Conservation (phyloP, 495 filamentous ascomycete species). For the Lentithecium fluviatile region DNA sequence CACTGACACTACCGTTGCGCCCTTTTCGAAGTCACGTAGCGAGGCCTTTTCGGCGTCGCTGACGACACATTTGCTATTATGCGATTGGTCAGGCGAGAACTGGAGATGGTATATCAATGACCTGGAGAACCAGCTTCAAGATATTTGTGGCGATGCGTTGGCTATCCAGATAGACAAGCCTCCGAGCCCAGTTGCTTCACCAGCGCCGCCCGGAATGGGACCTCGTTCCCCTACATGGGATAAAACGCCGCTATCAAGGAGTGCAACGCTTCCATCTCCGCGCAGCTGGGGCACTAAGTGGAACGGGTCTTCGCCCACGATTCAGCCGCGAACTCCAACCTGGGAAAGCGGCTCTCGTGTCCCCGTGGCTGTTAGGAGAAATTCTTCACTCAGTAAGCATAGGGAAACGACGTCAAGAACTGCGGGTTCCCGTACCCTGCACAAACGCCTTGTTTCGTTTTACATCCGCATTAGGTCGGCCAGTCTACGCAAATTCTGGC, state of each 20-base stretch:
- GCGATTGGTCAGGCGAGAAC: slow-evolving; percentile 50
- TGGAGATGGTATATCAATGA: slow-evolving; percentile 51
- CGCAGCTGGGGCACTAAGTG: no score
- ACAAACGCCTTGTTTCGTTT: no score
- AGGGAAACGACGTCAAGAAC: no score
- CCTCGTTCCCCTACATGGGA: neutral
- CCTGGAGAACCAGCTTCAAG: slow-evolving; percentile 43
- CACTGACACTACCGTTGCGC: slow-evolving; percentile 10
- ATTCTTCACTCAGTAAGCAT: no score
- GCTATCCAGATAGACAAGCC: slow-evolving; percentile 34
- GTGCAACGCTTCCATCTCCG: no score
- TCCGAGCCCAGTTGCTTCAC: neutral
- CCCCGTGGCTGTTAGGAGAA: no score
- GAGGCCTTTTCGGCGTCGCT: slow-evolving; percentile 40
- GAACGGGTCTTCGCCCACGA: no score
- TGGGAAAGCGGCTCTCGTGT: no score
- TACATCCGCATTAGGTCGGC: no score
- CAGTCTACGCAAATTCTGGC: neutral
- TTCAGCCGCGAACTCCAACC: no score
- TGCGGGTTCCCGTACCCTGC: no score
- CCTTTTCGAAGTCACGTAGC: slow-evolving; percentile 12
- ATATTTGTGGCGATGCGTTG: slow-evolving; percentile 35
- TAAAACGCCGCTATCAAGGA: no score
- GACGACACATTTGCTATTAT: slow-evolving; percentile 45
- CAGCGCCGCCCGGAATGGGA: neutral